Percentiles rank a stretch among this genome's conserved stretches.
Conservation (phyloP, 2,329 filamentous ascomycete species). For the Cryphonectria nitschkei region DNA sequence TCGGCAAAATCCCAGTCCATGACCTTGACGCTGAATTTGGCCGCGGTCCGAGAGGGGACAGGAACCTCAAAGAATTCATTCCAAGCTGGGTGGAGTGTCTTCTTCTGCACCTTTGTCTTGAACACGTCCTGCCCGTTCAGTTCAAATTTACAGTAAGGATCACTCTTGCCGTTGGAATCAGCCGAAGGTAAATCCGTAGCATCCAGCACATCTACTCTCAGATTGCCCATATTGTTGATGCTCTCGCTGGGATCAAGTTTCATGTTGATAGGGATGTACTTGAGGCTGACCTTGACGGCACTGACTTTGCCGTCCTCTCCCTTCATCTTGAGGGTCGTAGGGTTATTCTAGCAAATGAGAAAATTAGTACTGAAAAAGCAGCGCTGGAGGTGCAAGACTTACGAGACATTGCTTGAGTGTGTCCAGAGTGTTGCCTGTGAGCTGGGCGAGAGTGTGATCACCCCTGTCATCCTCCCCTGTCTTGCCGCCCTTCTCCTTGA, state of each 20-base stretch:
- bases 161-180: constrained; percentile 94
- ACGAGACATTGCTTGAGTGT: constrained; percentile 87
- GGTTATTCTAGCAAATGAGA: constrained; percentile 69
- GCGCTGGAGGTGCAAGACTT: constrained; percentile 41
- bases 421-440: constrained; percentile 83
- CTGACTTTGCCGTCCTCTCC: constrained; percentile 75
- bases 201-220: constrained; percentile 91
- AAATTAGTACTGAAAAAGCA: constrained; percentile 21
- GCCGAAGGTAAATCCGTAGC: constrained; percentile 86
- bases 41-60: constrained; percentile 80
- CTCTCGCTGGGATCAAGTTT: constrained; percentile 90
- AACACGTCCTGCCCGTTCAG: constrained; percentile 87
- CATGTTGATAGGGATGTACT: constrained; percentile 96
- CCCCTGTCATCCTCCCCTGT: constrained; percentile 68
- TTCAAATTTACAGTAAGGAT: constrained; percentile 94
- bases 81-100: constrained; percentile 92
- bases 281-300: constrained; percentile 87
- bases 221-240: constrained; percentile 97
- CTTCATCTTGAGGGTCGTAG: constrained; percentile 79
- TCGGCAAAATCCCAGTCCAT: constrained; percentile 98
- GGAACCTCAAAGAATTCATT: constrained; percentile 92
- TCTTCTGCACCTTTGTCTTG: constrained; percentile 97
- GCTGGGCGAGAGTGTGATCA: constrained; percentile 77
- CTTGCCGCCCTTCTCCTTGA: constrained; percentile 79
- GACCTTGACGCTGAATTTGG: constrained; percentile 80